phyloP scores from a whole-genome alignment of 2,329 filamentous ascomycete genomes.

The Hypomyces perniciosus region DNA sequence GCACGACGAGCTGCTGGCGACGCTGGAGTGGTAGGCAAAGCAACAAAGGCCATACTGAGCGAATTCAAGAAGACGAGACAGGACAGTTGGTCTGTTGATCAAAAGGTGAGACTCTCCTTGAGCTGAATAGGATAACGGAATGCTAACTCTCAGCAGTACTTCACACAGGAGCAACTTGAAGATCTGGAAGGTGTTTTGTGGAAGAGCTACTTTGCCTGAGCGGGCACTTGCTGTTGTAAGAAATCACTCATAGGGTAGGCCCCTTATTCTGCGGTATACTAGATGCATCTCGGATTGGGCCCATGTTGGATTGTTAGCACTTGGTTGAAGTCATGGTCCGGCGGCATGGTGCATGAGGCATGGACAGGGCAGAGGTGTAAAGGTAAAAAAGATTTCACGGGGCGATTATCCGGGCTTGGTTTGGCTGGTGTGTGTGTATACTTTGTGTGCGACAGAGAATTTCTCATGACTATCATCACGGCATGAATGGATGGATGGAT shows the following conservation, averaged over 20 bases:
- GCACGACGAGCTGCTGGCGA: constrained; percentile 83
- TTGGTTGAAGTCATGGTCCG: no score
- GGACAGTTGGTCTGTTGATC: constrained; percentile 96
- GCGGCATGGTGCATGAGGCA: constrained; percentile 1
- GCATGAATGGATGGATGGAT: no score
- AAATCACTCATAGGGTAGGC: neutral
- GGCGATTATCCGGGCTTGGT: no score
- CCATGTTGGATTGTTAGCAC: no score
- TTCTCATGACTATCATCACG: no score
- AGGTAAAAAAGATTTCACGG: no score
- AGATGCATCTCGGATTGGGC: neutral
- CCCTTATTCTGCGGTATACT: neutral
- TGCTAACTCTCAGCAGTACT: constrained; percentile 48
- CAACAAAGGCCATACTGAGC: constrained; percentile 85
- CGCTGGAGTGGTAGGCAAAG: constrained; percentile 87
- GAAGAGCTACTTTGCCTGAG: constrained; percentile 96
- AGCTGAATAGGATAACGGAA: neutral
- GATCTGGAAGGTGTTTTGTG: constrained; percentile 93
- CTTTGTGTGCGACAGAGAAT: no score
- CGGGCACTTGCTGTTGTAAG: neutral
- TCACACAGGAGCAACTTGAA: constrained; percentile 87
- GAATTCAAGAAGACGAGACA: constrained; percentile 99
- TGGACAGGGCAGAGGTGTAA: neutral
- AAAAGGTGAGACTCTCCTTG: constrained; percentile 63
- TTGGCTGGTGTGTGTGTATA: no score